These are phyloP conservation scores for Syncephalastrum racemosum DNA, from an alignment of 371 early-diverging fungal genomes.

Conservation along the genomic window DNA sequence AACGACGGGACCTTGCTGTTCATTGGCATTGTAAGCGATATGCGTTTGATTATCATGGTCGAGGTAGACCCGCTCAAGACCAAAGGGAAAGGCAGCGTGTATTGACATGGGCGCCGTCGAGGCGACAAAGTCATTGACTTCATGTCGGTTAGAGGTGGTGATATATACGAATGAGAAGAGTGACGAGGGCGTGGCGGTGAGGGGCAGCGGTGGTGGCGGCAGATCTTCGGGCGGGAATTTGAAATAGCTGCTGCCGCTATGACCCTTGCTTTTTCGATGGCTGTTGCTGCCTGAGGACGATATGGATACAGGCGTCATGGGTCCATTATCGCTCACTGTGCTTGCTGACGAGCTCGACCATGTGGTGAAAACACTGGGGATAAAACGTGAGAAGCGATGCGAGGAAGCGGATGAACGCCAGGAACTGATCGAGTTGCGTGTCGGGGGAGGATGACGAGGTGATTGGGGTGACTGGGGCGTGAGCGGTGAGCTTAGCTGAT, in stretches of 20 bases:
- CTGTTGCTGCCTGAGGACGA: too few relatives aligned
- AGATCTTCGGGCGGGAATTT: slow-evolving; percentile 7
- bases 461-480: too few relatives aligned
- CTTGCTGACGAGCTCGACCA: too few relatives aligned
- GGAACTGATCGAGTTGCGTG: too few relatives aligned
- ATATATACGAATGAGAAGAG: slow-evolving; percentile 19
- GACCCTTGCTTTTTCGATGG: too few relatives aligned
- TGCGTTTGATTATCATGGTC: slow-evolving; percentile 45
- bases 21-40: slow-evolving; percentile 22
- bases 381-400: too few relatives aligned
- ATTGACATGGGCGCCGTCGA: slow-evolving; percentile 18
- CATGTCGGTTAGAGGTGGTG: slow-evolving; percentile 23
- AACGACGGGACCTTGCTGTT: slow-evolving; percentile 17
- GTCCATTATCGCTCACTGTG: too few relatives aligned
- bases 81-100: slow-evolving; percentile 27
- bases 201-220: slow-evolving; percentile 8
- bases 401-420: too few relatives aligned
- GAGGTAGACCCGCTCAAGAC: slow-evolving; percentile 32
- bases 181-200: background rate
- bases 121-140: slow-evolving; percentile 20
- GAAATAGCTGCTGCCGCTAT: too few relatives aligned
- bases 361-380: too few relatives aligned
- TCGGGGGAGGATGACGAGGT: too few relatives aligned
- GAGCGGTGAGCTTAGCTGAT: background rate
- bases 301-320: too few relatives aligned